These are phyloP conservation scores for Rhododendron henanense DNA, from an alignment of 148 eudicot genomes.

Conservation along the genomic window DNA sequence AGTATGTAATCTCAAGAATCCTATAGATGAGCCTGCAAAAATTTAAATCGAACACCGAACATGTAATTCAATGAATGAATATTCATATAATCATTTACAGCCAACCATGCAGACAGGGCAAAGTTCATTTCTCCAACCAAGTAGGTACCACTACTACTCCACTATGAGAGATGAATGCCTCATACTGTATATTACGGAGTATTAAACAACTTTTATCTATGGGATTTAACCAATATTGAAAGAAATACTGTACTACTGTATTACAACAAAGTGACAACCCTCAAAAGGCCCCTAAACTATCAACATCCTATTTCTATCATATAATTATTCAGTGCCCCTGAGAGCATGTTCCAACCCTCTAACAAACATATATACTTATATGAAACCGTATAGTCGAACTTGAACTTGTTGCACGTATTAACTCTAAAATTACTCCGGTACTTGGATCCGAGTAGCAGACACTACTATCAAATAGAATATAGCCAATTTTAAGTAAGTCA, in stretches of 20 bases:
- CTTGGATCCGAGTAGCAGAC: neutral
- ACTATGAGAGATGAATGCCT: neutral
- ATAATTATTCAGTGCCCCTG: neutral
- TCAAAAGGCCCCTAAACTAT: constrained; percentile 11
- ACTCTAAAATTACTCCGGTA: neutral
- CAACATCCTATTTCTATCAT: constrained; percentile 2
- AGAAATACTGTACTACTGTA: neutral
- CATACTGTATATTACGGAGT: neutral
- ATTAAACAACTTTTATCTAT: neutral
- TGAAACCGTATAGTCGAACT: neutral
- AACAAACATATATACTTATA: neutral
- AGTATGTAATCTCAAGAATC: neutral
- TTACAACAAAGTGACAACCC: neutral
- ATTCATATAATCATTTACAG: neutral
- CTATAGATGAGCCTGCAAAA: neutral
- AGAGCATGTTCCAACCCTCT: neutral
- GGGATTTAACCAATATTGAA: neutral
- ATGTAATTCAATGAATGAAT: neutral
- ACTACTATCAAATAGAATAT: neutral
- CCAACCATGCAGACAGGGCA: neutral
- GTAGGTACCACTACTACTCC: neutral
- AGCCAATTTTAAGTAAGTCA: neutral
- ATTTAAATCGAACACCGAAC: neutral
- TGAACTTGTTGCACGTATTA: neutral
- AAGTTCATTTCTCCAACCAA: neutral